Percentiles rank a stretch among this genome's conserved stretches.
phyloP scores from a whole-genome alignment of 768 basidiomycete genomes.

The Phanerochaete carnosa region DNA sequence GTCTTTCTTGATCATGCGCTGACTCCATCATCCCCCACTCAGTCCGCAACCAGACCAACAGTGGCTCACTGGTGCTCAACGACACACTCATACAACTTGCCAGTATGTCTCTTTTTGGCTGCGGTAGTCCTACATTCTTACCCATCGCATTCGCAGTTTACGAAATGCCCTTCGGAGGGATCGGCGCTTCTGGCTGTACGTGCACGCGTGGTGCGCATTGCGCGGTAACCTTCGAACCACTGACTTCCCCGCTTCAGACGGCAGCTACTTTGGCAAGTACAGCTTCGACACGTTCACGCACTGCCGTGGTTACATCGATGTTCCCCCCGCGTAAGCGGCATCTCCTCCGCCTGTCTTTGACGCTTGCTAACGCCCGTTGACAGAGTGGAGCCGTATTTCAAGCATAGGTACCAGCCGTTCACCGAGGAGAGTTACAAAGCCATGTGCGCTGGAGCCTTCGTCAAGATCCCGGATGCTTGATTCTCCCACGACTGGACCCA shows the following conservation, averaged over 20 bases:
- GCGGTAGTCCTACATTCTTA: no score
- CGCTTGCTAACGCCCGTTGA: no score
- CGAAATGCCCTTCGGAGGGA: slow-evolving; percentile 49
- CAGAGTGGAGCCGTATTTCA: slow-evolving; percentile 25
- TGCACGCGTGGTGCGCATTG: slow-evolving; percentile 10
- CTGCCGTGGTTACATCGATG: slow-evolving; percentile 19
- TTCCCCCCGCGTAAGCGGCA: slow-evolving; percentile 18
- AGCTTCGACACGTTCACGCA: slow-evolving; percentile 43
- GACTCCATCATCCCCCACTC: neutral
- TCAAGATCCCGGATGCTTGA: slow-evolving; percentile 4
- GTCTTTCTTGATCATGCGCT: neutral
- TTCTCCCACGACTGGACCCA: no score
- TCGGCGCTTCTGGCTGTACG: slow-evolving; percentile 66
- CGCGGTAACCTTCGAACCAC: neutral
- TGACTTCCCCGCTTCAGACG: slow-evolving; percentile 36
- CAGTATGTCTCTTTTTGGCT: slow-evolving; percentile 30
- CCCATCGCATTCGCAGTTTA: slow-evolving; percentile 20
- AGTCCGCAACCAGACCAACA: slow-evolving; percentile 58
- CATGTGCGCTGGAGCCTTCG: slow-evolving; percentile 2
- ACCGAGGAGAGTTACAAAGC: slow-evolving; percentile 21
- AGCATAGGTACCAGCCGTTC: slow-evolving; percentile 30
- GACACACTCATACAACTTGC: slow-evolving; percentile 55
- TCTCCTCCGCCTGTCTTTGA: neutral
- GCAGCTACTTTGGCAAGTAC: slow-evolving; percentile 47
- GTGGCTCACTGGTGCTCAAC: slow-evolving; percentile 56